phyloP scores from a whole-genome alignment of 129 eudicot species.

The Heracleum sosnowskyi region DNA sequence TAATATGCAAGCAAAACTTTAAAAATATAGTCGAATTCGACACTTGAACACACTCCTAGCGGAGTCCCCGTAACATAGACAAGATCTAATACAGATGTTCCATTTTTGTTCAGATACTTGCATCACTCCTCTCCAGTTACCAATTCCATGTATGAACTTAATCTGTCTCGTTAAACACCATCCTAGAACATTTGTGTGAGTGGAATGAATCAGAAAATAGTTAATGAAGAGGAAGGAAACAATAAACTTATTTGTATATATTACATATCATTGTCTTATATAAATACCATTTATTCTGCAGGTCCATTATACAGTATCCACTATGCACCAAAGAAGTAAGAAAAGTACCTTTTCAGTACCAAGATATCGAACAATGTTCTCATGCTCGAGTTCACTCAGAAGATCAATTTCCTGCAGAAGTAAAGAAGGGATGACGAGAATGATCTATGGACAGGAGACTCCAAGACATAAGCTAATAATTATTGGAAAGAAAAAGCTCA shows the following conservation, averaged over 20 bases:
- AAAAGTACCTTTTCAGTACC: conserved; percentile 67
- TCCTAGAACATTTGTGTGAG: neutral
- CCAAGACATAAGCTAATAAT: neutral
- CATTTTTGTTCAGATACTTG: neutral
- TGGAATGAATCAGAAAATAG: neutral
- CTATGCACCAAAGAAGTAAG: neutral
- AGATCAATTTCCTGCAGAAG: conserved; percentile 78
- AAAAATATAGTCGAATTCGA: neutral
- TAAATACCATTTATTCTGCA: neutral
- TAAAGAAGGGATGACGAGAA: too few species aligned
- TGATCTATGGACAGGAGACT: too few species aligned
- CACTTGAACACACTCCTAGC: neutral
- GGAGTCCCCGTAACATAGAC: neutral
- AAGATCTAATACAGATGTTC: neutral
- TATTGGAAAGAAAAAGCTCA: neutral
- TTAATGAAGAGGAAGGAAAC: neutral
- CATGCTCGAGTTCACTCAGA: conserved; percentile 79
- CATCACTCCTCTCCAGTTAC: neutral
- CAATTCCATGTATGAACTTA: neutral
- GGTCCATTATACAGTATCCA: neutral
- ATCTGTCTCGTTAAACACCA: neutral
- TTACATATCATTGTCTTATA: neutral
- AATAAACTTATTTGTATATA: too few species aligned
- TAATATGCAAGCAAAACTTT: neutral
- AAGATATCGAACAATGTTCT: conserved; percentile 77